Base-by-base conservation (phyloP, 2,329 filamentous ascomycete species). In the Pezizomycotina sp. region DNA sequence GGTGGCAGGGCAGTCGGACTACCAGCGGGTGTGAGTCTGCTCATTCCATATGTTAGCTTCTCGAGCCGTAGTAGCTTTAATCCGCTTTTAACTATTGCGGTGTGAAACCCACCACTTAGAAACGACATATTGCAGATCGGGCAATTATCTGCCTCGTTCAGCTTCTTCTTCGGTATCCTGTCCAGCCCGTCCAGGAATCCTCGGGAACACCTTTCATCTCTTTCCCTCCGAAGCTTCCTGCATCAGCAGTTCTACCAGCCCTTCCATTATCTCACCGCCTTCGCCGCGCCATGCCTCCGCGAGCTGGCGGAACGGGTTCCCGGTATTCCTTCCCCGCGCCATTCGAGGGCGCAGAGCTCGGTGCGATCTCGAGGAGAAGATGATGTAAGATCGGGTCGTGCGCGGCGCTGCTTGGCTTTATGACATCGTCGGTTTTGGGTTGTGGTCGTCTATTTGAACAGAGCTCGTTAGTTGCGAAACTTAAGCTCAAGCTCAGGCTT, bases 121-220 rank as follows among this genome's bases (percentile, higher is more conserved):
- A 50, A 50, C 8, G 39, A 31, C 6, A 44, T 46, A 35, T 48
- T 48, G 24, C 48, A 50, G 16, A 50, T 50, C 29, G 42, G 46
- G 31, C 48, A 50, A 34, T 43, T 39, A 41, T 50, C 48, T 13
- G 41, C 46, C 45, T 46, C 42, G 27, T 48, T 48, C 2, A 50
- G 35, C 25, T 43, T 42, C 32, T 42, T 46, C 38, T 41, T 48
- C 18, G 46, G 38, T 20, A 50, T 39, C 21, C 48, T 43, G n/a
- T 50, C 48, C 19, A 50, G 25, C 2, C 31, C 31, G 27, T 50
- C 47, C 16, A 49, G 32, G 27, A 49, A 50, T 16, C 42, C 45
- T 27, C 48, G 37, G 13, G 36, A 34, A 7, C 8, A 43, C 48
- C 13, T 47, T 40, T 8, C 30, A 40, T 9, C 27, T 27, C 5